Conservation (phyloP, 2,329 filamentous ascomycete genomes). For the Hypoxylon sp. region DNA sequence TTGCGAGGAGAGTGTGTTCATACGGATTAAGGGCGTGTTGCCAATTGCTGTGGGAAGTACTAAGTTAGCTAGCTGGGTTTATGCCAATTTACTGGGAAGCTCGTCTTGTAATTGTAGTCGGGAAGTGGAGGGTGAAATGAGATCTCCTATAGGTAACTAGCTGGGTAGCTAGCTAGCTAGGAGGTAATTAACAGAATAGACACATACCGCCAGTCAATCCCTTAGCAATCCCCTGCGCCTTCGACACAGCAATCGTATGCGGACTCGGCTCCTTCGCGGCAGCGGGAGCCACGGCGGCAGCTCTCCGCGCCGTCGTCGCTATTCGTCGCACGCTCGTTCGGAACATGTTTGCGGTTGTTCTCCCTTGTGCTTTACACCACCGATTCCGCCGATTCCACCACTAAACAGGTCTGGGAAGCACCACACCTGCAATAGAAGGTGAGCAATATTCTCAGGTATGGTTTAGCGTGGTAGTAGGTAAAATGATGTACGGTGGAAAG, state of each 20-base stretch:
- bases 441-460: background rate
- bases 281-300: slow-evolving; percentile 57
- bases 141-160: background rate
- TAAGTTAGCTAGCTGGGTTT: slow-evolving; percentile 33
- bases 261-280: slow-evolving; percentile 62
- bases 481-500: slow-evolving; percentile 1
- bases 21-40: slow-evolving; percentile 93
- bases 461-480: background rate
- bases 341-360: slow-evolving; percentile 70
- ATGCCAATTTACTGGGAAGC: background rate
- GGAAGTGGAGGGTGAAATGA: background rate
- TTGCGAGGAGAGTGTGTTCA: slow-evolving; percentile 88
- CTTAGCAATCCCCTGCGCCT: slow-evolving; percentile 82
- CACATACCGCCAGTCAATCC: slow-evolving; percentile 83
- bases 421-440: background rate
- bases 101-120: background rate
- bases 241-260: slow-evolving; percentile 80
- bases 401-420: background rate
- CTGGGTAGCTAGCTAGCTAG: background rate
- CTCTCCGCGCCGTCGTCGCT: slow-evolving; percentile 70
- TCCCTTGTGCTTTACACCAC: background rate
- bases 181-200: slow-evolving; percentile 11
- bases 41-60: slow-evolving; percentile 80
- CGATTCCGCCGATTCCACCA: slow-evolving; percentile 1
- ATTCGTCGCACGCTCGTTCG: slow-evolving; percentile 78